phyloP scores from a whole-genome alignment of 768 basidiomycete genomes.

The Sarcodon aspratus region DNA sequence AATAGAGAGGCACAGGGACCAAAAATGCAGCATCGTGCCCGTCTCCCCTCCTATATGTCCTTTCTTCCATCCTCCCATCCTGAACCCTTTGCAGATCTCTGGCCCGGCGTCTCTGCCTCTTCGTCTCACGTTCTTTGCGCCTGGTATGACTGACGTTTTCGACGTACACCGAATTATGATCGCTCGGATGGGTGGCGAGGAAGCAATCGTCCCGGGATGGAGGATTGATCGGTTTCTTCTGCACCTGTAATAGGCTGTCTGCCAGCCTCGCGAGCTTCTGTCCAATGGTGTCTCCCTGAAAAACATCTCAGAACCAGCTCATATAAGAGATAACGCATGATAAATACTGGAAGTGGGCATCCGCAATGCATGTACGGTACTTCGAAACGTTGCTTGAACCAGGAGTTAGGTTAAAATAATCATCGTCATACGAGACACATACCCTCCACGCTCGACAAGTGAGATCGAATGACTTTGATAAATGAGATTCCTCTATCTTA shows the following conservation, averaged over 20 bases:
- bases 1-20: slow-evolving; percentile 24
- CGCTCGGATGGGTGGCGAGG: slow-evolving; percentile 43
- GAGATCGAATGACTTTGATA: slow-evolving; percentile 34
- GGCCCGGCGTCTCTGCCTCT: slow-evolving; percentile 14
- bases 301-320: background rate
- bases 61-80: slow-evolving; percentile 11
- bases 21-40: slow-evolving; percentile 26
- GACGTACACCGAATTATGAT: slow-evolving; percentile 37
- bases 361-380: slow-evolving; percentile 49
- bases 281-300: slow-evolving; percentile 26
- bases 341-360: slow-evolving; percentile 28
- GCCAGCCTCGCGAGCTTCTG: slow-evolving; percentile 20
- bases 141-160: slow-evolving; percentile 7
- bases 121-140: slow-evolving; percentile 12
- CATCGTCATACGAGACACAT: slow-evolving; percentile 1
- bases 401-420: background rate
- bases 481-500: slow-evolving; percentile 33
- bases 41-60: slow-evolving; percentile 3
- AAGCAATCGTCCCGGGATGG: slow-evolving; percentile 21
- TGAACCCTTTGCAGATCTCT: slow-evolving; percentile 16
- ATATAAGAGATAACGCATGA: background rate
- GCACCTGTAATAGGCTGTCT: slow-evolving; percentile 10
- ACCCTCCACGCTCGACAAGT: slow-evolving; percentile 41
- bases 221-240: background rate
- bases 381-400: slow-evolving; percentile 30